Percentiles rank a stretch among this genome's conserved stretches.
Conservation (phyloP, 495 filamentous ascomycete genomes). For the Penicillium nucicola region DNA sequence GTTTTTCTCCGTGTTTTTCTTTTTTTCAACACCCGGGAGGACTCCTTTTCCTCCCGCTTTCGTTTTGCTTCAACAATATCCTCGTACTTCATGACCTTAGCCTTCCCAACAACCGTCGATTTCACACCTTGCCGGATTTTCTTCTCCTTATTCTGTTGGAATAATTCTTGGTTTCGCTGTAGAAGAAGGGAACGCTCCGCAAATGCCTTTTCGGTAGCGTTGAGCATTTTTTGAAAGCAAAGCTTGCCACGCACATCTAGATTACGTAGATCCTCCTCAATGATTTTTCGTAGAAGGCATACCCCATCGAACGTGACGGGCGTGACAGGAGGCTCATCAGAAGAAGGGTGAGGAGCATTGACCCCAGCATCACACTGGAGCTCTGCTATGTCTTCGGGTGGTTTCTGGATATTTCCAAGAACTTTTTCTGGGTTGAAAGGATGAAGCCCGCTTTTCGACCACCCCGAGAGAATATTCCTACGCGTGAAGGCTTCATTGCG, state of each 20-base stretch:
- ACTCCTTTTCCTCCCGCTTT: no score
- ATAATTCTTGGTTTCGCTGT: constrained; percentile 23
- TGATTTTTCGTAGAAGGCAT: constrained; percentile 23
- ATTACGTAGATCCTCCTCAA: constrained; percentile 23
- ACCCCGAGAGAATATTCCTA: constrained; percentile 31
- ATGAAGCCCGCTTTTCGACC: constrained; percentile 26
- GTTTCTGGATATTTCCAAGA: no score
- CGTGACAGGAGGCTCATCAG: no score
- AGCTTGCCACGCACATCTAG: constrained; percentile 23
- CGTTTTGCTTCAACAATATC: constrained; percentile 32
- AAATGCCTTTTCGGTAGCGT: constrained; percentile 29
- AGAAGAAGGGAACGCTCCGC: constrained; percentile 24
- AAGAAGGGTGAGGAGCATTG: constrained; percentile 32
- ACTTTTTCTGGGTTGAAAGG: constrained; percentile 32
- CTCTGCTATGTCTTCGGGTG: no score
- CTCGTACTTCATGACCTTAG: constrained; percentile 35
- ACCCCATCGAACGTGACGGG: no score
- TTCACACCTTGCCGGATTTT: constrained; percentile 27
- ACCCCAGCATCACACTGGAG: no score
- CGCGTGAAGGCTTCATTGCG: constrained; percentile 25
- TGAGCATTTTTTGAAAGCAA: constrained; percentile 19
- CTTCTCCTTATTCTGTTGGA: constrained; percentile 30
- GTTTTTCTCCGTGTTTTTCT: no score
- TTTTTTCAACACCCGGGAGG: no score
- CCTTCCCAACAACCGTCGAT: constrained; percentile 26